Percentiles rank a stretch among this genome's conserved stretches.
These are phyloP conservation scores for Candida anglica DNA, from an alignment of 805 yeast species.

Conservation along the genomic window DNA sequence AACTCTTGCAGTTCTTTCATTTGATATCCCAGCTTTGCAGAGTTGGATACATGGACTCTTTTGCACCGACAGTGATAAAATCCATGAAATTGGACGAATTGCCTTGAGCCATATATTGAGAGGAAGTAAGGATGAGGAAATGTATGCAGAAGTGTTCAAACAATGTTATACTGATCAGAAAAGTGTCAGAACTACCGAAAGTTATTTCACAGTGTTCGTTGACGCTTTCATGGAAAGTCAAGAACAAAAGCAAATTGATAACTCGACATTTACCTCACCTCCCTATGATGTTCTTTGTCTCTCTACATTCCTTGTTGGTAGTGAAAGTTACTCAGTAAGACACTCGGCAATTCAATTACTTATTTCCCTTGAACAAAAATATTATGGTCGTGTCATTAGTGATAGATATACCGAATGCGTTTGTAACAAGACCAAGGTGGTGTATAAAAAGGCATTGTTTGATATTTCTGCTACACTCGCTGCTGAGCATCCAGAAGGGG, in stretches of 20 bases:
- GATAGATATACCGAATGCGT: slow-evolving; percentile 65
- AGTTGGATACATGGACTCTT: slow-evolving; percentile 80
- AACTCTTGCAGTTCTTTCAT: slow-evolving; percentile 53
- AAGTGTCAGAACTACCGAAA: slow-evolving; percentile 49
- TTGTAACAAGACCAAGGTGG: slow-evolving; percentile 71
- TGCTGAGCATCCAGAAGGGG: slow-evolving; percentile 49
- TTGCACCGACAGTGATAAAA: slow-evolving; percentile 50
- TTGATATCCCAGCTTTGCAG: slow-evolving; percentile 65
- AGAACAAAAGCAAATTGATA: background rate
- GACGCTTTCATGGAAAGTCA: slow-evolving; percentile 54
- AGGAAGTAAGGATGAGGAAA: slow-evolving; percentile 55
- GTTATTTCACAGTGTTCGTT: slow-evolving; percentile 69
- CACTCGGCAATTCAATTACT: slow-evolving; percentile 69
- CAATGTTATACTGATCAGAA: slow-evolving; percentile 64
- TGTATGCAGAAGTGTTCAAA: slow-evolving; percentile 56
- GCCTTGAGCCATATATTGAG: slow-evolving; percentile 69
- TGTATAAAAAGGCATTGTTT: slow-evolving; percentile 81
- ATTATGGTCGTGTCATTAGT: slow-evolving; percentile 45
- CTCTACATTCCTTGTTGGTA: slow-evolving; percentile 76
- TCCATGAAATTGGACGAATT: slow-evolving; percentile 59
- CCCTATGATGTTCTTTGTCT: slow-evolving; percentile 70
- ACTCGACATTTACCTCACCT: background rate
- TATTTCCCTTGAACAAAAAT: slow-evolving; percentile 53
- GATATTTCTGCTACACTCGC: slow-evolving; percentile 77
- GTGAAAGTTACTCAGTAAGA: slow-evolving; percentile 64